Evolutionary conservation across 768 basidiomycete genomes (phyloP).

Genomic region (Termitomyces sp.): DNA sequence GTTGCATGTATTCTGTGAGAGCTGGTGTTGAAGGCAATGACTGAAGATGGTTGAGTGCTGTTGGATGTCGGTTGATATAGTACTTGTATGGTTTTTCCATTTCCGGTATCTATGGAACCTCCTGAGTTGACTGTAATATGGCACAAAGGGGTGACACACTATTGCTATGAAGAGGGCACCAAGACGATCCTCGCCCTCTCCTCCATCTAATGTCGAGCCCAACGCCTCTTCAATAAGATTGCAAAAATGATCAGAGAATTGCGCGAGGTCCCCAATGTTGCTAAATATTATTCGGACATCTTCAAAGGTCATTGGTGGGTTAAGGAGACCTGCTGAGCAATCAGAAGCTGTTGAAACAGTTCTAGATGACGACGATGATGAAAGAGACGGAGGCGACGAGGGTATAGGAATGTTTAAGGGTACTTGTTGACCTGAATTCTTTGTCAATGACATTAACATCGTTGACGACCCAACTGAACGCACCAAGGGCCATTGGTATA

Average conservation of each 20-base stretch:
- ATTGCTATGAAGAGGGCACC: conserved; percentile 68
- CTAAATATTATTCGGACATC: conserved; percentile 72
- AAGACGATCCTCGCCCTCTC: conserved; percentile 66
- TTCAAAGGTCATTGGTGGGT: conserved; percentile 66
- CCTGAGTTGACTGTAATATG: conserved; percentile 8
- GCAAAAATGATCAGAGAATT: conserved; percentile 65
- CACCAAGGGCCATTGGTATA: conserved; percentile 75
- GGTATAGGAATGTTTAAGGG: conserved; percentile 21
- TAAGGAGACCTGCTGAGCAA: conserved; percentile 34
- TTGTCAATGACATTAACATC: background rate
- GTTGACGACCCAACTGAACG: conserved; percentile 19
- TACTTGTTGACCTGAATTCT: conserved; percentile 31
- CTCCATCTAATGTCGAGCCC: conserved; percentile 58
- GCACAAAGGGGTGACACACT: conserved; percentile 32
- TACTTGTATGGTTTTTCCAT: conserved; percentile 72
- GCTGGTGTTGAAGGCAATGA: conserved; percentile 44
- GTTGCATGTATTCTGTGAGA: conserved; percentile 62
- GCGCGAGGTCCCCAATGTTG: conserved; percentile 73
- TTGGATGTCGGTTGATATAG: conserved; percentile 79
- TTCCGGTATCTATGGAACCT: conserved; percentile 51
- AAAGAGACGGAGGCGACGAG: conserved; percentile 47
- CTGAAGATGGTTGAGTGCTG: conserved; percentile 66
- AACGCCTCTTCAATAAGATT: conserved; percentile 65
- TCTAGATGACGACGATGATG: conserved; percentile 46
- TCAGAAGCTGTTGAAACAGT: conserved; percentile 52